These are phyloP conservation scores for Blastobotrys buckinghamii DNA, from an alignment of 1,139 yeast species.

Conservation along the genomic window DNA sequence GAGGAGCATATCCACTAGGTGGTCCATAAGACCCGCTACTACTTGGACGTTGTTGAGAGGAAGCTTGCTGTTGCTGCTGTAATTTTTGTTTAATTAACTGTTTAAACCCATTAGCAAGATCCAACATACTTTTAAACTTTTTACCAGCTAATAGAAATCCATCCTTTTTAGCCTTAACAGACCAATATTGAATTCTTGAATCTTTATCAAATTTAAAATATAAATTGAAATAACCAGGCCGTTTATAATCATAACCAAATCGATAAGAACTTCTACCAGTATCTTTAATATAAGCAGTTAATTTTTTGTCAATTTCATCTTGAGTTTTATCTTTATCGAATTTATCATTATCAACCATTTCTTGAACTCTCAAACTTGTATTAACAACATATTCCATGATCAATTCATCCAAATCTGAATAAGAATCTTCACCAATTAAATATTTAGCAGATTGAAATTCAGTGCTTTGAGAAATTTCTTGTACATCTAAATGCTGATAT, in stretches of 20 bases:
- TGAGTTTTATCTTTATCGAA: constrained; percentile 60
- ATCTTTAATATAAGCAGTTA: constrained; percentile 85
- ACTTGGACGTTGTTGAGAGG: too few relatives aligned
- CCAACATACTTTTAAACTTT: constrained; percentile 78
- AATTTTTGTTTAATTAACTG: neutral
- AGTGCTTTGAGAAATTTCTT: constrained; percentile 62
- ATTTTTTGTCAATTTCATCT: constrained; percentile 54
- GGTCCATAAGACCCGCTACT: too few relatives aligned
- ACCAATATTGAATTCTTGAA: constrained; percentile 78
- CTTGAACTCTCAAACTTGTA: constrained; percentile 76
- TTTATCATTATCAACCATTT: constrained; percentile 75
- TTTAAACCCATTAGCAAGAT: constrained; percentile 91
- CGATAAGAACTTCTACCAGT: constrained; percentile 87
- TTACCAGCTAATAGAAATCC: constrained; percentile 78
- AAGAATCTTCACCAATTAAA: constrained; percentile 59
- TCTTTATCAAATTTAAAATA: constrained; percentile 74
- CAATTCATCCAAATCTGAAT: constrained; percentile 88
- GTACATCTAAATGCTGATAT: constrained; percentile 85
- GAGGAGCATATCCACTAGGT: too few relatives aligned
- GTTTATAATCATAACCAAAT: constrained; percentile 83
- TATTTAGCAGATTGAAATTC: constrained; percentile 47
- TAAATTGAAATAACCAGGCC: constrained; percentile 87
- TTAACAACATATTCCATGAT: constrained; percentile 85
- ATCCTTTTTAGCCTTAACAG: constrained; percentile 79
- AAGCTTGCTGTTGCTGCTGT: too few relatives aligned